Base-by-base conservation (phyloP, 2,329 filamentous ascomycete species). In the Trichoderma semiorbis region DNA sequence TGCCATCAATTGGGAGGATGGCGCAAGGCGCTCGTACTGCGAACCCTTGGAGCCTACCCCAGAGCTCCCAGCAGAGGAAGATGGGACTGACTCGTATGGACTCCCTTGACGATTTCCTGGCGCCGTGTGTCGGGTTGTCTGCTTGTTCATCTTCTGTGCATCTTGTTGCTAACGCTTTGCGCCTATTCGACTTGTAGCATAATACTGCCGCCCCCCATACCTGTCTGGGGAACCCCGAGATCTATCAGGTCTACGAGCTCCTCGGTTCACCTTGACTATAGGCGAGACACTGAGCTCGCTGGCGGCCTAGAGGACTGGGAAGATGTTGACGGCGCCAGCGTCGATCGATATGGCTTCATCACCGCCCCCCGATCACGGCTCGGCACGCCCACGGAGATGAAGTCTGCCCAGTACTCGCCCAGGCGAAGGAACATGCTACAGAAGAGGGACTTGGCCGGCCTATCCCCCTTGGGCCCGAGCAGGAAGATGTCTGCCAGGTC, bases 291-390 rank as follows among this genome's bases (percentile, higher is more conserved):
- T 72, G 86, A 89, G 76, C 80, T 86, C 53, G 87, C 87, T 16
- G 87, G 88, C 61, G 88, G 88, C 18, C 82, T 91, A 24, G 90
- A 92, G 78, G 89, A 92, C 76, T 92, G 89, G 89, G 87, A 91
- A 76, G 88, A 91, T 74, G 82, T 92, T 3, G 82, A 89, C 68
- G 88, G 85, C 36, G 84, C 82, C 64, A 86, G 89, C 78, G 87
- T 92, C 73, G 90, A 92, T 80, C 86, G 90, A 77, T 92, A 91
- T 77, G 90, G 90, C 73, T 92, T 92, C 81, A 92, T 92, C 76
- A 85, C 80, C 67, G 78, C 82, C 26, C 83, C 83, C 18, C 83
- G 82, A 43, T 83, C 85, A 24, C 81, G 83, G 36, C 78, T 82
- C 28, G 81, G 79, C 73, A 83, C 83, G 3, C 80, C 84, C 7